Base-by-base conservation (phyloP, 129 eudicot genomes). In the Smallanthus sonchifolius region DNA sequence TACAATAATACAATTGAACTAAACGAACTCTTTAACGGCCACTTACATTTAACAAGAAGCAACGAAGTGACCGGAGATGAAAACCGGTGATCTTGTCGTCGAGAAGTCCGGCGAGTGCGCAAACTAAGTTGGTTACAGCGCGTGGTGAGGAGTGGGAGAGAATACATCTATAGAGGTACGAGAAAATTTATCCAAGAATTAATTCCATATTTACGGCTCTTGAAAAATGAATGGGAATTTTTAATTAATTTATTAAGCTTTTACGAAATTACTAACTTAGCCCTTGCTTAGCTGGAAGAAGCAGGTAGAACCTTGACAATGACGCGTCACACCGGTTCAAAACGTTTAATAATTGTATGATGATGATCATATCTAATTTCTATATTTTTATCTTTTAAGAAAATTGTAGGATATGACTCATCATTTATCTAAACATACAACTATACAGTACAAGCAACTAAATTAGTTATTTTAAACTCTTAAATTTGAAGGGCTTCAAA, bases 1-100 rank as follows among this genome's bases (percentile, higher is more conserved):
- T 30, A 60, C 4, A 42, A 43, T 17, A 68, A 43, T 68, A 62
- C 49, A 24, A 77, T 3, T 10, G 37, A 77, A 45, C 19, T 56
- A 49, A 76, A 43, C 7, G 20, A 77, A 68, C 19, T 30, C 2
- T 43, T 44, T 5, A 44, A 61, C 81, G 30, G 67, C 11, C 7
- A 69, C 81, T 77, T 77, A 69, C 76, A 59, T 77, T 5, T 28
- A 65, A 39, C 2, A 43, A 76, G 38, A 55, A 32, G 28, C 19
- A 43, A 42, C 57, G 47, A 34, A 10, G 38, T 67, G 68, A 40
- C 37, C 67, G 57, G 59, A 54, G 74, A 45, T 44, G 28, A 28
- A 7, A 52, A 30, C 80, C 70, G 81, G 81, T 20, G 81, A 77
- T 44, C 65, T 62, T 62, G 72, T 77, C 76, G 39, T 34, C 44